Conservation (phyloP, 306 rosid species). For the Herpetospermum pedunculosum region DNA sequence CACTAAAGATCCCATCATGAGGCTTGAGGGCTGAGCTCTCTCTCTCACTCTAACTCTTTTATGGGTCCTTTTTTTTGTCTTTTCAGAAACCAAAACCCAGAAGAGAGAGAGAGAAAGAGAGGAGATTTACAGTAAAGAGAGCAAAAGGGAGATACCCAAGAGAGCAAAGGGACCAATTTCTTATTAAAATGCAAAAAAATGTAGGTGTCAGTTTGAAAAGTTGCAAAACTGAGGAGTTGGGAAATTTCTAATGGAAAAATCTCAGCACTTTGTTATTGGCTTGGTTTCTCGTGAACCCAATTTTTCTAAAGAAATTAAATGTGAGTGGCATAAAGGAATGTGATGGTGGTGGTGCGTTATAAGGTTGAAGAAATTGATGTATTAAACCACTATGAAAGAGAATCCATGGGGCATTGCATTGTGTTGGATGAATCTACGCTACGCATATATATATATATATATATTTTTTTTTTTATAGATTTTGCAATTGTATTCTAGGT, state of each 20-base stretch:
- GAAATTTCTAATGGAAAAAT: neutral
- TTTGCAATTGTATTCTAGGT: no score
- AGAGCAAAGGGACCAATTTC: neutral
- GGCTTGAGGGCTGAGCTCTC: constrained; percentile 1
- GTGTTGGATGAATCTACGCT: no score
- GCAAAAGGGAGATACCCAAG: neutral
- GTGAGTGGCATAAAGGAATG: neutral
- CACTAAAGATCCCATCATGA: constrained; percentile 34
- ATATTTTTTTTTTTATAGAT: no score
- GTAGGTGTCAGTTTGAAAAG: neutral
- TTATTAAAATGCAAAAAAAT: neutral
- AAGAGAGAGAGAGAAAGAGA: constrained; percentile 27
- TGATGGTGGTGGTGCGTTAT: neutral
- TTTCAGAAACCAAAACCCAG: neutral
- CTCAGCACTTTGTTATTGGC: neutral
- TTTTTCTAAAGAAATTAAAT: neutral
- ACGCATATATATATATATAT: no score
- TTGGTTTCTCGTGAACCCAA: neutral
- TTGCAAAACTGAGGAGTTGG: neutral
- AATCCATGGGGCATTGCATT: no score
- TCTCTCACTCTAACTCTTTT: neutral
- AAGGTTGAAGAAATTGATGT: neutral
- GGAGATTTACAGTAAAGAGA: neutral
- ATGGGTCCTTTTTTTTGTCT: constrained; percentile 2
- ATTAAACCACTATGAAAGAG: neutral